Evolutionary conservation across 2,329 filamentous ascomycete genomes (phyloP), one percentile per base, ranked within the genome.

Genomic region (Zasmidium citrigriseum): DNA sequence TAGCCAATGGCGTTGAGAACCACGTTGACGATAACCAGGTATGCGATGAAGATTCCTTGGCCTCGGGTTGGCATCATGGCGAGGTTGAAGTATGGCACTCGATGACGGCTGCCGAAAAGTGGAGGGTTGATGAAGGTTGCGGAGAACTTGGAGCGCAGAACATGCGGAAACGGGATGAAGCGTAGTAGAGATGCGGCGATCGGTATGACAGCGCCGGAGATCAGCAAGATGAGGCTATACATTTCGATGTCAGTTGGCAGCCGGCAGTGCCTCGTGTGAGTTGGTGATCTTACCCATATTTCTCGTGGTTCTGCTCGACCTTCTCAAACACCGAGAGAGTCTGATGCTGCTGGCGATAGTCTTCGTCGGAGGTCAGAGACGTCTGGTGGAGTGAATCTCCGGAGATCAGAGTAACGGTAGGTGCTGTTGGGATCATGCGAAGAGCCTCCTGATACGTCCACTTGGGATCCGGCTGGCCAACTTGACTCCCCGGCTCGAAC

Each of bases 341-440:
- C 66, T n/a, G n/a, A 58, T 66, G 73, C 72, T 68, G 67, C 29
- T 70, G 75, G 48, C 52, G 67, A 18, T 16, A 75, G 2, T 63
- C 55, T 2, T 68, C 54, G 12, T 57, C 55, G 46, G 68, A 67
- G 14, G 75, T 71, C 34, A 74, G 58, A 12, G 67, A 71, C 11
- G 72, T 73, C 4, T 45, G 46, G 48, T 70, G 71, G 18, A 76
- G 66, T 62, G 69, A 67, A 52, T 64, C 57, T 2, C 53, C 51
- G 0, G 27, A 10, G 1, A 57, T 52, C 4, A 62, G 54, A 5
- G 53, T 59, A 10, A 48, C 50, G 11, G 62, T 65, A 4, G 67
- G 68, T 20, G 70, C 58, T 4, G 50, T 49, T 5, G 59, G 18
- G 25, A 51, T 51, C 20, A 68, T 64, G 18, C 54, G 54, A 34